A percentile compares a stretch with the other conserved stretches of the same genome.
These are phyloP conservation scores for Halteria grandinella DNA, from an alignment of 73 alveolate genomes.

Conservation along the genomic window DNA sequence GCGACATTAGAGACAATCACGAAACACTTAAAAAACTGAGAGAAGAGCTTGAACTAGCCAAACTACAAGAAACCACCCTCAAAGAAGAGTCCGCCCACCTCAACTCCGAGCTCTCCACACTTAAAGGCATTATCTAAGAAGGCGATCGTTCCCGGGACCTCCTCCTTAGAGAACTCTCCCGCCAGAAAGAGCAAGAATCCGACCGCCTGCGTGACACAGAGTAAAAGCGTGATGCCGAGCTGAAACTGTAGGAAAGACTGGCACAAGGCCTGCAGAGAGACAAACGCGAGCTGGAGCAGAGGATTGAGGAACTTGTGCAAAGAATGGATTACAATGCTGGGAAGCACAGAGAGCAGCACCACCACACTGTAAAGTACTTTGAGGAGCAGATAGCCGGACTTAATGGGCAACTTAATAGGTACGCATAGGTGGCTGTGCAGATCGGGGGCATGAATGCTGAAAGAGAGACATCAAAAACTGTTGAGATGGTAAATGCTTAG, in stretches of 20 bases:
- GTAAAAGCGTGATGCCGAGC: constrained; percentile 26
- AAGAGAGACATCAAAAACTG: no score
- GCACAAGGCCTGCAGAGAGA: constrained; percentile 21
- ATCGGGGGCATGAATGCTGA: no score
- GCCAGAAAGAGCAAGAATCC: constrained; percentile 2
- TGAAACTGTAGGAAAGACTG: constrained; percentile 21
- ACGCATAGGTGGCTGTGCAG: no score
- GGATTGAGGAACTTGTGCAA: constrained; percentile 27
- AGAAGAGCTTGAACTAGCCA: background rate
- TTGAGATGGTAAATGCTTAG: no score
- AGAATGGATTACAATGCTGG: background rate
- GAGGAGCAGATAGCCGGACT: constrained; percentile 2
- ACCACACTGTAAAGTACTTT: constrained; percentile 42
- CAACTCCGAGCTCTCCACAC: constrained; percentile 6
- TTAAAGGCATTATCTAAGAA: constrained; percentile 43
- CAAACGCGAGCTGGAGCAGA: constrained; percentile 32
- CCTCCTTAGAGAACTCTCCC: constrained; percentile 34
- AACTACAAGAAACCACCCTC: background rate
- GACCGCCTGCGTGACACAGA: constrained; percentile 1
- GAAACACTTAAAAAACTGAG: background rate
- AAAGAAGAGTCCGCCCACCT: constrained; percentile 2
- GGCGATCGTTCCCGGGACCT: constrained; percentile 21
- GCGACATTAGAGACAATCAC: constrained; percentile 15
- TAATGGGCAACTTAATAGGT: background rate
- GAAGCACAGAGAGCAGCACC: constrained; percentile 11